Evolutionary conservation across 2,329 filamentous ascomycete genomes (phyloP).

Genomic region (Ramichloridium luteum): DNA sequence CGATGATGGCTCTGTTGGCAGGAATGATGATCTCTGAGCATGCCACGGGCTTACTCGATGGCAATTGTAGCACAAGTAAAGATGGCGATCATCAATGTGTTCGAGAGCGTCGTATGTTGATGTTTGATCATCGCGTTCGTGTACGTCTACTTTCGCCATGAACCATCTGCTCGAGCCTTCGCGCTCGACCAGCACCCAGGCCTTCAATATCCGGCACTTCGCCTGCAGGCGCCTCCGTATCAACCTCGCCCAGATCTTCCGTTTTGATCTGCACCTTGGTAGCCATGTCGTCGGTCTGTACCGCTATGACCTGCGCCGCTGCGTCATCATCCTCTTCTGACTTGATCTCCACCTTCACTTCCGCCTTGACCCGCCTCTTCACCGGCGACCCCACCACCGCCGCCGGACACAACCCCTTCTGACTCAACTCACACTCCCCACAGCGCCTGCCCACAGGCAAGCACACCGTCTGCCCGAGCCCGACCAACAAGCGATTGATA

Average conservation of each 20-base stretch:
- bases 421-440: constrained; percentile 71
- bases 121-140: too few relatives aligned
- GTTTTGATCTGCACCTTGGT: constrained; percentile 20
- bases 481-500: constrained; percentile 82
- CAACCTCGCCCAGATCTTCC: constrained; percentile 15
- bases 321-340: constrained; percentile 18
- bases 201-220: constrained; percentile 9
- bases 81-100: too few relatives aligned
- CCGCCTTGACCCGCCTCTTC: constrained; percentile 38
- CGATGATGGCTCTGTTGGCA: too few relatives aligned
- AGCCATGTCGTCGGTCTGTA: constrained; percentile 19
- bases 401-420: constrained; percentile 58
- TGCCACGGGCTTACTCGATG: too few relatives aligned
- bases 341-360: constrained; percentile 22
- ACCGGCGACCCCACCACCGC: constrained; percentile 31
- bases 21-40: too few relatives aligned
- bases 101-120: too few relatives aligned
- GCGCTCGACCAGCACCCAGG: background rate
- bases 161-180: background rate
- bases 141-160: too few relatives aligned
- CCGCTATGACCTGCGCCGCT: constrained; percentile 15
- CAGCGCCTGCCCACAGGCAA: constrained; percentile 68
- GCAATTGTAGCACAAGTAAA: too few relatives aligned
- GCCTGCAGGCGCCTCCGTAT: constrained; percentile 8
- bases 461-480: constrained; percentile 77